Base-by-base conservation (phyloP, 2,329 filamentous ascomycete genomes). In the Pseudocercospora cruenta region DNA sequence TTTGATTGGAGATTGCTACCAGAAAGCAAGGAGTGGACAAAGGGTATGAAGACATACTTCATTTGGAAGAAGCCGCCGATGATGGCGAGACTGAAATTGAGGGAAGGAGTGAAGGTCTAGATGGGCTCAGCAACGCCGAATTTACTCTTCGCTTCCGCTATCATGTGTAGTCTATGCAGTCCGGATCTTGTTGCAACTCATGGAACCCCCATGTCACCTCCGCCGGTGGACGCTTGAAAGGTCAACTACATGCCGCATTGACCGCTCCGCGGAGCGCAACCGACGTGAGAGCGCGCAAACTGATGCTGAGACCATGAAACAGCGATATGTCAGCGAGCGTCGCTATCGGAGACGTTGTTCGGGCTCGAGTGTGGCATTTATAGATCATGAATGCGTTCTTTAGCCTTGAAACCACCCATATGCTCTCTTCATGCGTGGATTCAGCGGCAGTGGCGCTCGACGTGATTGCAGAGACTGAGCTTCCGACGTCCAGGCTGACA, bases 101-200 rank as follows among this genome's bases (percentile, higher is more conserved):
- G 55, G 55, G 55, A 58, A 12, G 55, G 33, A 14, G 31, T 36
- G 8, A 58, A 43, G 19, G 14, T 58, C 31, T 43, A 39, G n/a
- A 10, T 22, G 19, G 4, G 21, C 14, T 31, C n/a, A n/a, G n/a
- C n/a, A n/a, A n/a, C 31, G 10, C 10, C 10, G 31, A 7, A 9
- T 43, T 19, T 43, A n/a, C 39, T 2, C 3, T 14, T 43, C n/a
- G 16, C 14, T 9, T 43, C 14, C n/a, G 39, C 39, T 19, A 19
- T 43, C 16, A n/a, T 19, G 19, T 74, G 78, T 22, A 80, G 78
- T 72, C 81, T 82, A 67, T 81, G 79, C 31, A 26, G 7, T 33
- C 14, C 51, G 31, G 16, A 6, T 4, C 24, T 14, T 16, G 4
- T 67, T 36, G 33, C 33, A 36, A 16, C 24, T 26, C 24, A 26